These are phyloP conservation scores for Vitis cinerea DNA, from an alignment of 164 flowering plant genomes.

Conservation along the genomic window DNA sequence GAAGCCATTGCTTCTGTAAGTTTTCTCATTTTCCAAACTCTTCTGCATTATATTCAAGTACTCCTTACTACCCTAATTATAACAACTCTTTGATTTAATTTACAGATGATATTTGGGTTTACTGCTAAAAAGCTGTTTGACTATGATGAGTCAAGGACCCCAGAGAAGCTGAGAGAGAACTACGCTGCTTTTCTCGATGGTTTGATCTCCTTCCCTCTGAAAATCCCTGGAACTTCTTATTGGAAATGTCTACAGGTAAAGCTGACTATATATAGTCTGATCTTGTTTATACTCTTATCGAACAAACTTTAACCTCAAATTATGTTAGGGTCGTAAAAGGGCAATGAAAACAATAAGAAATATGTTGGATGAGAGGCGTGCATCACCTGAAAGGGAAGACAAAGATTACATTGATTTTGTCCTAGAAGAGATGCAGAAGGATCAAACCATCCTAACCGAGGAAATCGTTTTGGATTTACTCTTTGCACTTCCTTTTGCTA, in stretches of 20 bases:
- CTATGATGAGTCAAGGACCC: constrained; percentile 48
- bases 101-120: constrained; percentile 70
- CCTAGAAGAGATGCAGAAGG: constrained; percentile 49
- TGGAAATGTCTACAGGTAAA: constrained; percentile 65
- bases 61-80: too few relatives aligned
- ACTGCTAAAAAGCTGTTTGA: constrained; percentile 63
- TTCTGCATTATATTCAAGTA: neutral
- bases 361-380: constrained; percentile 63
- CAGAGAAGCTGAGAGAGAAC: constrained; percentile 54
- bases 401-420: constrained; percentile 76
- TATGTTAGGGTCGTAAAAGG: constrained; percentile 70
- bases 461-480: constrained; percentile 59
- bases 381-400: constrained; percentile 37
- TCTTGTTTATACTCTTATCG: too few relatives aligned
- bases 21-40: neutral
- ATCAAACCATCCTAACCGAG: constrained; percentile 58
- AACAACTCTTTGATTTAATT: neutral
- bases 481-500: constrained; percentile 75
- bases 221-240: constrained; percentile 74
- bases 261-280: too few relatives aligned
- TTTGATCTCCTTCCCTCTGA: constrained; percentile 69
- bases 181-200: constrained; percentile 63
- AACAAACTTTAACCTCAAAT: neutral
- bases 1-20: constrained; percentile 58
- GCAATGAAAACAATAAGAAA: constrained; percentile 79